A percentile compares a stretch with the other conserved stretches of the same genome.
Conservation (phyloP, 192 early-diverging fungal species). For the Gonapodya sp. region DNA sequence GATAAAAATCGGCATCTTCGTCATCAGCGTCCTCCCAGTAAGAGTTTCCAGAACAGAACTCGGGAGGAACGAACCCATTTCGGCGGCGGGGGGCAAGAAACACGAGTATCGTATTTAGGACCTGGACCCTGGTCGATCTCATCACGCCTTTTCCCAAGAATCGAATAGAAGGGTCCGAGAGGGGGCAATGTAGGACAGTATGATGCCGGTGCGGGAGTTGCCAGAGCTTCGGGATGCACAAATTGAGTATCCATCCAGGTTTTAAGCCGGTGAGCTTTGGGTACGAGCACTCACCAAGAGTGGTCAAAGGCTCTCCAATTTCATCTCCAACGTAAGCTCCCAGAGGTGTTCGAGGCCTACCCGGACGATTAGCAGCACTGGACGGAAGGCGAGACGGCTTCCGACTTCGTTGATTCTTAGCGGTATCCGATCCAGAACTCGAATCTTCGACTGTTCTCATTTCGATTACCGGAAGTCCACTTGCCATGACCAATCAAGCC, state of each 20-base stretch:
- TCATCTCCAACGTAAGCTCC: background rate
- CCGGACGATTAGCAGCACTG: background rate
- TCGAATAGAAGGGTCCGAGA: background rate
- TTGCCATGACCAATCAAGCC: background rate
- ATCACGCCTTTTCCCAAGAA: background rate
- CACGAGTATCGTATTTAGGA: background rate
- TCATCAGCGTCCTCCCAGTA: too few species aligned
- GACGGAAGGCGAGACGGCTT: background rate
- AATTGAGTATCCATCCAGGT: too few species aligned
- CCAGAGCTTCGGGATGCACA: background rate
- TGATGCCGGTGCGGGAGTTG: background rate
- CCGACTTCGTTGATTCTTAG: background rate
- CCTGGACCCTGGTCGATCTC: background rate
- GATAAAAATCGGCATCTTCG: too few species aligned
- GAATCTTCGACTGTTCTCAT: background rate
- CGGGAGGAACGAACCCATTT: background rate
- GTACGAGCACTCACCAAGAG: background rate
- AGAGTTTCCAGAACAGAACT: too few species aligned
- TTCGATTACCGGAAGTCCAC: background rate
- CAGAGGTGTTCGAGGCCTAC: background rate
- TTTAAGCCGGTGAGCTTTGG: too few species aligned
- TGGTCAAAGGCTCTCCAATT: background rate
- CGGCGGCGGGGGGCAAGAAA: background rate
- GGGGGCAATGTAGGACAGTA: background rate
- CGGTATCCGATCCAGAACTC: background rate